Conservation (phyloP, 345 rosid genomes). For the Camelina laxa region DNA sequence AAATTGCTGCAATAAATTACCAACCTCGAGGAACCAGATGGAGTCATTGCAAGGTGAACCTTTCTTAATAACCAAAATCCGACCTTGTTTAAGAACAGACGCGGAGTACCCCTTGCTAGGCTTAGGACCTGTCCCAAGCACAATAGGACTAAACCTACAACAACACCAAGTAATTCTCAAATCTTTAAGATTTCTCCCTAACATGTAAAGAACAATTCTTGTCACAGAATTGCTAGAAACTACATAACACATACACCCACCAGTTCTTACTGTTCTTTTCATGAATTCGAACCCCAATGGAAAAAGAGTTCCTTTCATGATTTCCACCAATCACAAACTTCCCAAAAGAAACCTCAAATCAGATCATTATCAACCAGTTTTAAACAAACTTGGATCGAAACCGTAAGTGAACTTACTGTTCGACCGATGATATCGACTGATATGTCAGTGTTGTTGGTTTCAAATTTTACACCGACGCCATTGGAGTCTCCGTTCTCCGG, state of each 20-base stretch:
- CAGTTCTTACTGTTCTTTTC: slow-evolving; percentile 53
- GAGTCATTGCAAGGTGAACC: slow-evolving; percentile 63
- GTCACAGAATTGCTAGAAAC: not conserved
- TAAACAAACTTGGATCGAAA: slow-evolving; percentile 1
- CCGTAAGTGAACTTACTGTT: slow-evolving; percentile 48
- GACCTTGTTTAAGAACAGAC: slow-evolving; percentile 56
- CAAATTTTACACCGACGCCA: slow-evolving; percentile 51
- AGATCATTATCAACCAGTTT: slow-evolving; percentile 10
- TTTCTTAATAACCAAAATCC: slow-evolving; percentile 70
- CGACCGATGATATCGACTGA: slow-evolving; percentile 48
- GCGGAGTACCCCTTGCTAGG: slow-evolving; percentile 58
- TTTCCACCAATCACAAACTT: slow-evolving; percentile 64
- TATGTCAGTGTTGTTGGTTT: slow-evolving; percentile 46
- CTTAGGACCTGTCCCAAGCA: slow-evolving; percentile 65
- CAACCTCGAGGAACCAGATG: slow-evolving; percentile 94
- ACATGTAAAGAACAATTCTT: no score
- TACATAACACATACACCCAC: slow-evolving; percentile 50
- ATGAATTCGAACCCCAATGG: slow-evolving; percentile 55
- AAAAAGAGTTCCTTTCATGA: slow-evolving; percentile 47
- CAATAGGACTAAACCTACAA: slow-evolving; percentile 61
- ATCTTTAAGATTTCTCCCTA: slow-evolving; percentile 21
- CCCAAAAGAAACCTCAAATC: slow-evolving; percentile 30
- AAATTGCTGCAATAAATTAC: slow-evolving; percentile 28
- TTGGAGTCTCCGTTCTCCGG: slow-evolving; percentile 42
- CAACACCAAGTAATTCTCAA: slow-evolving; percentile 21